phyloP scores from a whole-genome alignment of 768 basidiomycete genomes.

The Serendipita vermifera region DNA sequence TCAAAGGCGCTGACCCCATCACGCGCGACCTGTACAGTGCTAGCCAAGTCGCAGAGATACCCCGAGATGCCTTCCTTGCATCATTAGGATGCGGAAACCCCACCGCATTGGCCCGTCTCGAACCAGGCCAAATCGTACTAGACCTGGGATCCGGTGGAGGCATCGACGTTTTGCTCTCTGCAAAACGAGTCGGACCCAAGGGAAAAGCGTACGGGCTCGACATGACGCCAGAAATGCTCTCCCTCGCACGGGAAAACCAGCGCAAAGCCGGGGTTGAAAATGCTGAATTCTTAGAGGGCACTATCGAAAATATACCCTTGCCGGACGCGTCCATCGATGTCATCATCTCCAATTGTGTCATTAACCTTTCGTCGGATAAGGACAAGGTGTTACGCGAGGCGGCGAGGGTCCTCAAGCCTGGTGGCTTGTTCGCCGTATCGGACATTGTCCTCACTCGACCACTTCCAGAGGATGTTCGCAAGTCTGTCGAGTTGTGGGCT shows the following conservation, averaged over 20 bases:
- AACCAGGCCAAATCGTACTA: slow-evolving; percentile 43
- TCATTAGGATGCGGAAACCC: slow-evolving; percentile 2
- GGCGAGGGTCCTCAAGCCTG: slow-evolving; percentile 39
- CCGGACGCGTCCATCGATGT: slow-evolving; percentile 38
- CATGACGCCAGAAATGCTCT: slow-evolving; percentile 38
- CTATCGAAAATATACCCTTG: slow-evolving; percentile 35
- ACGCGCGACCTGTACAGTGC: too few species aligned
- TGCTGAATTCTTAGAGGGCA: slow-evolving; percentile 36
- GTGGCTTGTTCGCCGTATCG: slow-evolving; percentile 39
- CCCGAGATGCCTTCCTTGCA: too few species aligned
- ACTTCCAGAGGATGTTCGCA: background rate
- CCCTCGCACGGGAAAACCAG: slow-evolving; percentile 35
- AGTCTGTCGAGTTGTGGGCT: background rate
- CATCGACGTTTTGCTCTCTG: slow-evolving; percentile 42
- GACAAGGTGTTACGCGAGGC: slow-evolving; percentile 33
- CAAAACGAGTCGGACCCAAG: slow-evolving; percentile 33
- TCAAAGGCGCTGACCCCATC: too few species aligned
- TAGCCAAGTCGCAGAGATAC: too few species aligned
- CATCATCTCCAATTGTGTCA: slow-evolving; percentile 44
- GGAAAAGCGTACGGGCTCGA: slow-evolving; percentile 47
- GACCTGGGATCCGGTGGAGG: slow-evolving; percentile 49
- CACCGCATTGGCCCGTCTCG: background rate
- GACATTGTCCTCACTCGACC: slow-evolving; percentile 28
- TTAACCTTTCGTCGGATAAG: slow-evolving; percentile 36
- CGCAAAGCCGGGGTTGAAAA: slow-evolving; percentile 29